Base-by-base conservation (phyloP, 257 asterid genomes). In the Solanum appendiculatum region DNA sequence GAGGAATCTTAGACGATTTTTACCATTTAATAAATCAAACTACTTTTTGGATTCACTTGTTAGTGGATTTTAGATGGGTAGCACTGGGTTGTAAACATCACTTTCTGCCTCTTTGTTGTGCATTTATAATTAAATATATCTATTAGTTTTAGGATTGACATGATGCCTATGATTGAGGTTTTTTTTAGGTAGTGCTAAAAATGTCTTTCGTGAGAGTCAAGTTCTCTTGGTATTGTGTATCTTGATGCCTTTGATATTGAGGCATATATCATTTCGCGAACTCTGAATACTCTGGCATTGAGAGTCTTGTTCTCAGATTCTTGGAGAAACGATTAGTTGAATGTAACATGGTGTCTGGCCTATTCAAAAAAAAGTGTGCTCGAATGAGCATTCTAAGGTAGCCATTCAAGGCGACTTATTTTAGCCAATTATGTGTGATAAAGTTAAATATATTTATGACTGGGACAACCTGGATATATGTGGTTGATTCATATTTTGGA, bases 1-100 rank as follows among this genome's bases (percentile, higher is more conserved):
- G 82, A 85, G 90, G 91, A 88, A 88, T 90, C 91, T 87, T 86
- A 73, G 82, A 81, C 6, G 10, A 29, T 36, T 48, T 36, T 48
- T 46, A 48, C 20, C 72, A 90, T 84, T 88, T 89, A 87, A 74
- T 87, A 85, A 66, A 86, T 31, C 85, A 25, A 77, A 51, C 72
- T 81, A 46, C 82, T 68, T 87, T 77, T 51, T 69, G 84, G 66
- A 89, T 90, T 85, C 68, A 46, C 74, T 72, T 90, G 82, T 75
- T 84, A 86, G 86, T 85, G 78, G 58, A 42, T 82, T 87, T 80
- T 86, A 72, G 80, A 60, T 86, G 13, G 25, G 31, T 14, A 72
- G 46, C 40, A 42, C 21, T 46, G 78, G 72, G 44, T 87, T 64
- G 48, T 86, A 46, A 46, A 27, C 66, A 27, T 80, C 84, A 46